Percentiles rank a stretch among this genome's conserved stretches.
phyloP scores from a whole-genome alignment of 106 monocot species.

The Allium cepa region DNA sequence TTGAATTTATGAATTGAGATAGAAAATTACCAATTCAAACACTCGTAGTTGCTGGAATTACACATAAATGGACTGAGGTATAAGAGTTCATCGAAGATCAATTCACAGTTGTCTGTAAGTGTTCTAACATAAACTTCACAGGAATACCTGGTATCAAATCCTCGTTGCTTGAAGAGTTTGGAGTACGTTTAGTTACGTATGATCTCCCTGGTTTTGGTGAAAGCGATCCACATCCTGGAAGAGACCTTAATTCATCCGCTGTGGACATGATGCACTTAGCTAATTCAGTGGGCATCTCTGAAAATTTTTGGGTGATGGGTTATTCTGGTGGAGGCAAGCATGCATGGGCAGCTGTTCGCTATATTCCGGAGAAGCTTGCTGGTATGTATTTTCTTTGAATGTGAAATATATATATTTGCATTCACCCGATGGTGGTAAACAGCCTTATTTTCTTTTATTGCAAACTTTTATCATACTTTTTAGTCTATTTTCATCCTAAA shows the following conservation, averaged over 20 bases:
- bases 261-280: slow-evolving; percentile 79
- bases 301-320: slow-evolving; percentile 92
- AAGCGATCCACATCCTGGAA: slow-evolving; percentile 83
- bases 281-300: slow-evolving; percentile 49
- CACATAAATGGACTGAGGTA: too few species aligned
- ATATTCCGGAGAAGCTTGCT: slow-evolving; percentile 78
- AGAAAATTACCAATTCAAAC: too few species aligned
- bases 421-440: too few species aligned
- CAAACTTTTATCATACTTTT: background rate
- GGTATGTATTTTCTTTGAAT: slow-evolving; percentile 25
- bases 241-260: slow-evolving; percentile 88
- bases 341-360: slow-evolving; percentile 88
- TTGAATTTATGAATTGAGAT: too few species aligned
- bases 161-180: slow-evolving; percentile 81
- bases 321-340: slow-evolving; percentile 79
- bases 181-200: slow-evolving; percentile 73
- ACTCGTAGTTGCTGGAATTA: too few species aligned
- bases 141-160: slow-evolving; percentile 81
- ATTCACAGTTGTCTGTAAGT: background rate
- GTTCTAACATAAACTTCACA: slow-evolving; percentile 11
- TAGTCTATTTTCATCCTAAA: background rate
- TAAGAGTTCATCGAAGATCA: too few species aligned
- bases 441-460: background rate
- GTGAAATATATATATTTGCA: too few species aligned
- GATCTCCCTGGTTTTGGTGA: slow-evolving; percentile 97